Evolutionary conservation across 345 rosid species (phyloP).

Genomic region (Camelina hispida): DNA sequence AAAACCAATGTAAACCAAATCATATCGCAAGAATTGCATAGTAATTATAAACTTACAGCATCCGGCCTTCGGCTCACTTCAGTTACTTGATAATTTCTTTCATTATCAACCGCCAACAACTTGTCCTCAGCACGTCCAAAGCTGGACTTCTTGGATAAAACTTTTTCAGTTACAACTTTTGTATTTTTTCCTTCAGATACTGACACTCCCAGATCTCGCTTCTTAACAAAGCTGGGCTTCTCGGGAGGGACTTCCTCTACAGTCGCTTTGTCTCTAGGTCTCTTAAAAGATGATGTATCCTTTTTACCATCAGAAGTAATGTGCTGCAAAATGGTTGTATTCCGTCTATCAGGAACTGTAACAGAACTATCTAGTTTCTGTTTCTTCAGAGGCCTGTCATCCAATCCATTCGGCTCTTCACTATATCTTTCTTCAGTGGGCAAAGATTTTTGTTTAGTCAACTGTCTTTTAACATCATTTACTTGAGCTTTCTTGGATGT

Average conservation of each 20-base stretch:
- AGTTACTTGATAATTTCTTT: constrained; percentile 39
- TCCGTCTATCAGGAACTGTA: constrained; percentile 38
- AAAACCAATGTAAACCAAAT: constrained; percentile 17
- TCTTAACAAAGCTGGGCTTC: constrained; percentile 30
- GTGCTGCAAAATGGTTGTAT: constrained; percentile 41
- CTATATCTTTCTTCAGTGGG: constrained; percentile 38
- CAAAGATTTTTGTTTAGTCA: constrained; percentile 41
- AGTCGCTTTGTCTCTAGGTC: constrained; percentile 34
- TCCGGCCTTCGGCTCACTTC: constrained; percentile 55
- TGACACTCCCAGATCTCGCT: constrained; percentile 28
- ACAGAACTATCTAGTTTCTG: constrained; percentile 51
- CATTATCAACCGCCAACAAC: constrained; percentile 42
- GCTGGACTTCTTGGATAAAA: constrained; percentile 43
- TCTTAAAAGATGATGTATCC: constrained; percentile 20
- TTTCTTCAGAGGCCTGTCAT: constrained; percentile 57
- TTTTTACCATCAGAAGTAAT: constrained; percentile 27
- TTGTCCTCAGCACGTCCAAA: constrained; percentile 46
- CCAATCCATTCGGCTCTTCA: constrained; percentile 45
- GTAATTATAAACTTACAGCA: constrained; percentile 61
- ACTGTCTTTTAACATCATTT: constrained; percentile 17
- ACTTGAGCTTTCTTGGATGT: constrained; percentile 19
- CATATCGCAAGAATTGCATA: neutral
- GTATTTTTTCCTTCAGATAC: constrained; percentile 35
- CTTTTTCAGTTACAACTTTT: constrained; percentile 41
- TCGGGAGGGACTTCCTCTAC: constrained; percentile 22